Conservation (phyloP, 108 stramenopile species). For the Schizochytrium sp. region DNA sequence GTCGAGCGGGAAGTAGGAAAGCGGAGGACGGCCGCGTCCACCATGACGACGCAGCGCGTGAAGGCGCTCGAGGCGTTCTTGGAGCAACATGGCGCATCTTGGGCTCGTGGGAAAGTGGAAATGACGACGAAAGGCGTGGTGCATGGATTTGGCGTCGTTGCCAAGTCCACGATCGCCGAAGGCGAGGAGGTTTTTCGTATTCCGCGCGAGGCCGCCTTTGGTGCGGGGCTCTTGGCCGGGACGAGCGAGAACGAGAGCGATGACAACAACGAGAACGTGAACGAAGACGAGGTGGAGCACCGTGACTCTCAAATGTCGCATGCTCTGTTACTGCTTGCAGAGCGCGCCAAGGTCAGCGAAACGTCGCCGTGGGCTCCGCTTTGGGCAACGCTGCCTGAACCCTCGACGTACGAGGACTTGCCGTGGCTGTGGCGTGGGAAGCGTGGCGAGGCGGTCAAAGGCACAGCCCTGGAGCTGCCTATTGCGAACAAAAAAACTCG, state of each 20-base stretch:
- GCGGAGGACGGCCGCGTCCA: too few relatives aligned
- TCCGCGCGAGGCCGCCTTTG: not conserved
- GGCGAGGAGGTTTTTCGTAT: not conserved
- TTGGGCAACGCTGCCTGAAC: not conserved
- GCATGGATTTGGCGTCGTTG: not conserved
- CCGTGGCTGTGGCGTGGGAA: not conserved
- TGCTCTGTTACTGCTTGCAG: not conserved
- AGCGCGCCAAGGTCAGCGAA: not conserved
- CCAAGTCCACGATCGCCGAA: not conserved
- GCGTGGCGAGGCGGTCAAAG: not conserved
- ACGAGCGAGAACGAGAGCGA: not conserved
- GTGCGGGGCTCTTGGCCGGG: not conserved
- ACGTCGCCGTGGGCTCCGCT: not conserved
- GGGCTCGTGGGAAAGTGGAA: not conserved
- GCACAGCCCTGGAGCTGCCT: not conserved
- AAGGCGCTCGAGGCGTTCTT: not conserved
- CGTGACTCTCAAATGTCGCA: not conserved
- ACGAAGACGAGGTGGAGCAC: not conserved
- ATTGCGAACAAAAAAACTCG: not conserved
- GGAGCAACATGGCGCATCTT: not conserved
- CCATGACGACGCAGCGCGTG: not conserved
- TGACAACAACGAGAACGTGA: not conserved
- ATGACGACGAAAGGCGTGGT: not conserved
- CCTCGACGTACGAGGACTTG: not conserved
- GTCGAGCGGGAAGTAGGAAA: too few relatives aligned